Evolutionary conservation across 2,329 filamentous ascomycete genomes (phyloP), one percentile per base, ranked within the genome.

Genomic region (Calonectria pseudoturangicola): DNA sequence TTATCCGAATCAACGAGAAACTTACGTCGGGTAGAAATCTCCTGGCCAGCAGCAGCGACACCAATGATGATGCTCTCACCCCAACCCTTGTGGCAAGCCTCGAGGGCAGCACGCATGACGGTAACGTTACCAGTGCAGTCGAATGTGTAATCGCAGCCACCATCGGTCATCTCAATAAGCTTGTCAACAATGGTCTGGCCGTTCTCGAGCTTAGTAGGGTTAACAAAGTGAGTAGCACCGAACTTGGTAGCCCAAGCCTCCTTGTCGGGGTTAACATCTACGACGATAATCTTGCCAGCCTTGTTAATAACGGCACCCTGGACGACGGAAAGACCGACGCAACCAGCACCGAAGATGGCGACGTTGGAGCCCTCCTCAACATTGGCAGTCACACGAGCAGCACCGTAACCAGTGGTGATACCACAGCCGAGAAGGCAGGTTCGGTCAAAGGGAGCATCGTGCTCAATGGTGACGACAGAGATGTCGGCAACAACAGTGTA

Each of bases 1-100:
- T 28, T 47, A 25, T 12, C 39, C 18, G 28, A 58, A 16, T 8
- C 27, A 39, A 41, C 47, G 12, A 43, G 36, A 25, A 58, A 92
- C 95, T 90, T 89, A 98, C 95, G 96, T 85, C 96, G 91, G 66
- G 96, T 98, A 77, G 93, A 89, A 79, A 98, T 98, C 88, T 98
- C 96, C 87, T 98, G 96, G 66, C 96, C 96, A 72, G 96, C 96
- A 79, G 96, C 96, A 74, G 96, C 96, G 76, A 99, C 97, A 85
- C 97, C 97, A 81, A 99, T 99, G 85, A 99, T 92, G 85, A 99
- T 98, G 83, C 94, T 97, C 90, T 98, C 92, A 81, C 97, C 97
- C 97, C 97, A 99, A 62, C 97, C 97, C 92, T 99, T 99, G 90
- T 99, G 97, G 89, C 96, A 98, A 62, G 97, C 96, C 88, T 99